Base-by-base conservation (phyloP, 305 asterid genomes). In the Solanum hybrid region DNA sequence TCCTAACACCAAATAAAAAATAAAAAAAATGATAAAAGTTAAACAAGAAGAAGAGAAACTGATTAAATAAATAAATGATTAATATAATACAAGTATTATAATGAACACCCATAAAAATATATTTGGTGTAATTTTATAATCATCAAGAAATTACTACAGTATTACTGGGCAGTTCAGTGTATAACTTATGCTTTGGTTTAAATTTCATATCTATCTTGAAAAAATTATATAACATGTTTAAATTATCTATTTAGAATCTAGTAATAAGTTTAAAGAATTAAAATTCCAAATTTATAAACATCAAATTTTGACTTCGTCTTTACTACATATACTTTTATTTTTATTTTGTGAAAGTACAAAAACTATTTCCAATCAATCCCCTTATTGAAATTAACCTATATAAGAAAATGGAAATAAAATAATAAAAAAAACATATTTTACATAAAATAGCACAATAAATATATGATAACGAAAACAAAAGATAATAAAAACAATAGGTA, bases 1-100 rank as follows among this genome's bases (percentile, higher is more conserved):
- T 40, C 2, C 51, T 0, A 0, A 40, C 51, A 40, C 14, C 0
- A 0, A 4, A 40, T 11, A 40, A 40, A 0, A 46, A 46, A 13
- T 5, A 13, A 2, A 14, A 14, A 46, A 13, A 40, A 40, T 12
- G 16, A 14, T 0, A 16, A 46, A 46, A 40, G 14, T 40, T 40
- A 40, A 46, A 14, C 22, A 51, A 3, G n/a, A 17, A 51, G 22
- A 46, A 7, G 10, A 56, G 24, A 56, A 56, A 56, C 11, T 20
- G 69, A 56, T 17, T 17, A 51, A 51, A 5, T 46, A 46, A 46
- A 51, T 51, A 5, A 51, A 16, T 51, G 7, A 51, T 51, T 17
- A 51, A 16, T 14, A 51, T 51, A 51, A 51, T 51, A 2, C 66
- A 1, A 51, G 20, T 16, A 51, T 16, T 51, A 51, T 51, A 42